A percentile compares a stretch with the other conserved stretches of the same genome.
These are phyloP conservation scores for Lentinula sp. DNA, from an alignment of 768 basidiomycete genomes.

Conservation along the genomic window DNA sequence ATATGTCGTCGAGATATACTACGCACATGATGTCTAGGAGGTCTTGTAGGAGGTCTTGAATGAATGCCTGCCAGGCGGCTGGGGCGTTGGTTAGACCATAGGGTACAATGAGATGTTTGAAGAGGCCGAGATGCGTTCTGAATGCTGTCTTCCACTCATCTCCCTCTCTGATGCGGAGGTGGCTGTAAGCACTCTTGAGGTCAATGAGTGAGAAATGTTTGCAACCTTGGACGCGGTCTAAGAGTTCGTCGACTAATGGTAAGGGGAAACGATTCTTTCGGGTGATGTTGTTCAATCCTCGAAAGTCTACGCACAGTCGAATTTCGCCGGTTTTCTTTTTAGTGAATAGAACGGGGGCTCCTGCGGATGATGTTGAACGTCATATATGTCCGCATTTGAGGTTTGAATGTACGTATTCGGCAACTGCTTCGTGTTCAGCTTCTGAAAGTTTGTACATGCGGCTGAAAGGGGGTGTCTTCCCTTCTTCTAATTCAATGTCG, in stretches of 20 bases:
- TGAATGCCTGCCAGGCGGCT: no score
- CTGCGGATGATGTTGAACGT: no score
- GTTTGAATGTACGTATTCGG: no score
- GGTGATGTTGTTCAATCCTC: not conserved
- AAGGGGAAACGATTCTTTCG: not conserved
- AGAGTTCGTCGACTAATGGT: not conserved
- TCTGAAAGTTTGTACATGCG: slow-evolving; percentile 25
- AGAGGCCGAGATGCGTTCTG: slow-evolving; percentile 28
- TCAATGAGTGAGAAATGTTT: not conserved
- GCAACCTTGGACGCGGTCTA: not conserved
- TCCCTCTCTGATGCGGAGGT: not conserved
- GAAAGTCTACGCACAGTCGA: no score
- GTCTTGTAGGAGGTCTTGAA: no score
- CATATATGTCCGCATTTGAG: no score
- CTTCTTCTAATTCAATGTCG: slow-evolving; percentile 26
- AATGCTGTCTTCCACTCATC: slow-evolving; percentile 42
- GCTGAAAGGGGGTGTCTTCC: slow-evolving; percentile 23
- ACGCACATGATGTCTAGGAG: no score
- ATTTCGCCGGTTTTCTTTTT: no score
- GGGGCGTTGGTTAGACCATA: slow-evolving; percentile 33
- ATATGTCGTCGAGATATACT: no score
- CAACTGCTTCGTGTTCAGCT: no score
- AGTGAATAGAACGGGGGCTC: no score
- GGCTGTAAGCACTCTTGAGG: not conserved
- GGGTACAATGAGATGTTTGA: slow-evolving; percentile 32